Base-by-base conservation (phyloP, 2,329 filamentous ascomycete species). In the Plectosphaerella cucumerina region DNA sequence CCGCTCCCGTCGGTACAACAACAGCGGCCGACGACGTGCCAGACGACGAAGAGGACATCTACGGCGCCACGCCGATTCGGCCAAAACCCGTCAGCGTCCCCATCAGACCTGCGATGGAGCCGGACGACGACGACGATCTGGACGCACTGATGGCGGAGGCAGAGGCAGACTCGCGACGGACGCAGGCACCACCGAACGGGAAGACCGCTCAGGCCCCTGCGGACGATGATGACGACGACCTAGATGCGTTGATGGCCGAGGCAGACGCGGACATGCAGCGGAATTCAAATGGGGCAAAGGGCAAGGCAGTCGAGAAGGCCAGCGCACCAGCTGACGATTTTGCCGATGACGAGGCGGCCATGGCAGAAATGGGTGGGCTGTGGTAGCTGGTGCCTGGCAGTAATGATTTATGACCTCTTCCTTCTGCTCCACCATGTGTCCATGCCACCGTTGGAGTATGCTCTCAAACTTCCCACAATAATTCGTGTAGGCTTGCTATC, bases 331-430 rank as follows among this genome's bases (percentile, higher is more conserved):
- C 65, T 5, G 64, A 75, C 34, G 66, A 72, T 21, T 84, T 80
- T 62, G 78, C 75, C 1, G 84, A 85, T 49, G 84, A 87, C 14
- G 82, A 87, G 66, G 85, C 83, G 53, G 84, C 79, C 1, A 85
- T 90, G 82, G 81, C 78, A 35, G 82, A 82, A 56, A 80, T 83
- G 77, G 78, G 79, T 39, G 78, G 73, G 0, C 55, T 80, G 21
- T 82, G 76, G 76, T 79, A 42, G n/a, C 6, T 18, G 12, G 39
- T 5, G 12, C 18, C 9, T 4, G 11, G 39, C 17, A 17, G n/a
- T 39, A 42, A 42, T 20, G 39, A 42, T 12, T 42, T 42, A 42
- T 42, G 39, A 42, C 39, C 35, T 37, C 35, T 37, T 14, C 12
- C 12, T 15, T 3, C 2, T 11, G 12, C 26, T 31, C 3, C 3